phyloP scores from a whole-genome alignment of 306 rosid species.

The Acacia crassicarpa region DNA sequence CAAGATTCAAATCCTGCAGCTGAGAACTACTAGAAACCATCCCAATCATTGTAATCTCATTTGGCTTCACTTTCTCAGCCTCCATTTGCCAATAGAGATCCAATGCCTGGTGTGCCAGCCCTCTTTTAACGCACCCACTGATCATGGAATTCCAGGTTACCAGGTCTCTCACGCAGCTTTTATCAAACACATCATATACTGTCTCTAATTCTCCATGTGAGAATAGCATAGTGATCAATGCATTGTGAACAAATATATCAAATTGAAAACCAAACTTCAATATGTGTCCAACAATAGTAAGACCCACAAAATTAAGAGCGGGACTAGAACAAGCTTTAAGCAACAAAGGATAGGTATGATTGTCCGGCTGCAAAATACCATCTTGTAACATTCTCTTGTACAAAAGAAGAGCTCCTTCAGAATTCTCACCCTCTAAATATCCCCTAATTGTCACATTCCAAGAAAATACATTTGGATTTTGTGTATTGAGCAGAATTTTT shows the following conservation, averaged over 20 bases:
- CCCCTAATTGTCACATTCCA: conserved; percentile 82
- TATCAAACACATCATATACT: conserved; percentile 63
- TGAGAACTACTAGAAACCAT: conserved; percentile 75
- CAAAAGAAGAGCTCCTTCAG: conserved; percentile 50
- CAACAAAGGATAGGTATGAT: conserved; percentile 66
- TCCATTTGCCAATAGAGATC: conserved; percentile 54
- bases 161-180: conserved; percentile 64
- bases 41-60: conserved; percentile 82
- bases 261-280: conserved; percentile 60
- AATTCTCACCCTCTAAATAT: conserved; percentile 48
- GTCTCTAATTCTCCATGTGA: conserved; percentile 50
- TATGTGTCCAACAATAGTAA: conserved; percentile 62
- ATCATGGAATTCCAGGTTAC: conserved; percentile 88
- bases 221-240: conserved; percentile 57
- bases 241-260: conserved; percentile 71
- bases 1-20: conserved; percentile 58
- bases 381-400: conserved; percentile 56
- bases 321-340: conserved; percentile 65
- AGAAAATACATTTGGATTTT: conserved; percentile 54
- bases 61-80: conserved; percentile 56
- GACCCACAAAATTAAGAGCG: conserved; percentile 41
- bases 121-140: conserved; percentile 68
- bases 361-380: conserved; percentile 56
- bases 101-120: conserved; percentile 59
- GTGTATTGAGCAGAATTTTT: conserved; percentile 40